Conservation (phyloP, 768 basidiomycete species). For the Kwoniella dejecticola region DNA sequence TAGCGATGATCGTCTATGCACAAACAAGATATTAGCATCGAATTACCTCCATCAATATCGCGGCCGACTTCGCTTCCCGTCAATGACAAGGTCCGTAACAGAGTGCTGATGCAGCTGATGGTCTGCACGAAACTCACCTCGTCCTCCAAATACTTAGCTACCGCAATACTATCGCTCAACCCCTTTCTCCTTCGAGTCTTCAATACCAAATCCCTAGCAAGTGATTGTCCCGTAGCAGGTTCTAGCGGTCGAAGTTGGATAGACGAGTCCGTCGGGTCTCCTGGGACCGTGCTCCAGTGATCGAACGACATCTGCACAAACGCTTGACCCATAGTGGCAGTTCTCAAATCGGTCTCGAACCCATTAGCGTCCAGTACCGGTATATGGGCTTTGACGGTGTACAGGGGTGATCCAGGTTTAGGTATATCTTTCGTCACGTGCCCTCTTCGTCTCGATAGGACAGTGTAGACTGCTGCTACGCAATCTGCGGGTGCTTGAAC, state of each 20-base stretch:
- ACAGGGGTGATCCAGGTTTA: constrained; percentile 95
- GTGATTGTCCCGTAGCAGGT: constrained; percentile 92
- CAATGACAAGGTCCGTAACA: not conserved
- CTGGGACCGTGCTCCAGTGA: constrained; percentile 99
- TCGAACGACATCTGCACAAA: constrained; percentile 97
- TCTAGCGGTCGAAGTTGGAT: constrained; percentile 95
- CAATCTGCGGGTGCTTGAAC: constrained; percentile 99
- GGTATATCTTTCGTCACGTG: constrained; percentile 98
- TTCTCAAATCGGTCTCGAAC: constrained; percentile 96
- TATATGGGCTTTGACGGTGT: constrained; percentile 96
- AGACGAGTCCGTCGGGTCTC: constrained; percentile 95
- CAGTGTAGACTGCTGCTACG: constrained; percentile 97
- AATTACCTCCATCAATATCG: too few relatives aligned
- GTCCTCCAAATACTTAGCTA: constrained; percentile 95
- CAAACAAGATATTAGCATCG: not conserved
- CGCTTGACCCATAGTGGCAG: constrained; percentile 98
- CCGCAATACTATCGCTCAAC: constrained; percentile 92
- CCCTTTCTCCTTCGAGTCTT: constrained; percentile 97
- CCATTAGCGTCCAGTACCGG: constrained; percentile 98
- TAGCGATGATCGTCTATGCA: constrained; percentile 67
- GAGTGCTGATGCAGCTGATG: too few relatives aligned
- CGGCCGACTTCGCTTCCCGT: too few relatives aligned
- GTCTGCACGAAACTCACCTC: too few relatives aligned
- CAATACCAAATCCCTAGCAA: constrained; percentile 90
- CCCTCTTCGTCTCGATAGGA: constrained; percentile 96